Base-by-base conservation (phyloP, 1,284 basidiomycete species). In the Athelia psychrophila region DNA sequence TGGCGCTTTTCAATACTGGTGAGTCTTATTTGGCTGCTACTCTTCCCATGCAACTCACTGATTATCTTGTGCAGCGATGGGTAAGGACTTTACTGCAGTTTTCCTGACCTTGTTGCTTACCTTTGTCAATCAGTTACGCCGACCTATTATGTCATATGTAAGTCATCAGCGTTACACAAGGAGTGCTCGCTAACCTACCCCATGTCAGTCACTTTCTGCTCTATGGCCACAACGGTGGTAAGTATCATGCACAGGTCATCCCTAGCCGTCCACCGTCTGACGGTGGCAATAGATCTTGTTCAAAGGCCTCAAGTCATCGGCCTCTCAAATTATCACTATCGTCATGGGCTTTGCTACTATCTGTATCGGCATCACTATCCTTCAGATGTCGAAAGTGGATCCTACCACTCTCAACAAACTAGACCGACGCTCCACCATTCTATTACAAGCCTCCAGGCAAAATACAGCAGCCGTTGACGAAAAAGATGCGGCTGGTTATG, bases 311-410 rank as follows among this genome's bases (percentile, higher is more conserved):
- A 79, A 88, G 51, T 90, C 95, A 0, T 78, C 84, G 1, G 83
- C 78, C 0, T 65, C 75, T 3, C 81, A 91, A 58, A 93, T 98
- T 51, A 78, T 98, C 54, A 98, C 95, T 3, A 83, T 98, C 58
- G 91, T 98, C 25, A 79, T 91, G 71, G 95, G 88, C 18, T 98
- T 98, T 77, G 72, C 93, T 58, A 84, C 89, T 57, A 95, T 94
- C 55, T 95, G 84, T 61, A 73, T 92, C 16, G 95, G 95, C 20
- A 98, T 98, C 67, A 92, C 90, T 18, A 85, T 99, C 56, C 84
- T 99, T 9, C 96, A 99, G 71, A 88, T 99, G 80, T 96, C 93
- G 69, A 98, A 98, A 71, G 80, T 94, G 58, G 92, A 95, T 64
- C 92, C 92, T 3, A 76, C 73, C 24, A 73, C 85, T 51, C 79